Base-by-base conservation (phyloP, 352 stramenopile genomes). In the Elongisporangium prolatum region DNA sequence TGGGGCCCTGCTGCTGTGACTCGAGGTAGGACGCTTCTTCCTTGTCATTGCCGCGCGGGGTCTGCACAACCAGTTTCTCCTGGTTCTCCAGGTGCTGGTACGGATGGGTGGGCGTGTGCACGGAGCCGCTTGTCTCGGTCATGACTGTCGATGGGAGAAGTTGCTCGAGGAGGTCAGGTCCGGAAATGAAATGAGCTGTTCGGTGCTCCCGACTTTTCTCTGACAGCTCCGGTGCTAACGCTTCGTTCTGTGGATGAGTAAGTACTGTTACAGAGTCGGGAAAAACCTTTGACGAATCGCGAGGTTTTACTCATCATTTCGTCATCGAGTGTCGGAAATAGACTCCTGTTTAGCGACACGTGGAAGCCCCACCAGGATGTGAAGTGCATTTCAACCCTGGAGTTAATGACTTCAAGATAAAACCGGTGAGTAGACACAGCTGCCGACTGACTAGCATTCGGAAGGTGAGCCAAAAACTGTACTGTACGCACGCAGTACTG, bases 21-120 rank as follows among this genome's bases (percentile, higher is more conserved):
- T 40, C 28, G 4, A 40, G 28, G 28, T 40, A 40, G 28, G 28
- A 8, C 28, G 28, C 28, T 9, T 67, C 55, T 38, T 76, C 71
- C 60, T 83, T 80, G 61, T 69, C 69, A 25, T 77, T 60, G 48
- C 60, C 65, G 49, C 65, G 69, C 0, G 59, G 54, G 1, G 65
- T 59, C 8, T 61, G 64, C 24, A 72, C 54, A 38, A 75, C 66
- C 24, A 80, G 56, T 17, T 67, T 67, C 25, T 38, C 50, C n/a
- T 63, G 50, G 50, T 63, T 51, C 11, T 66, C 55, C 16, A 56
- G 48, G 44, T 34, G 50, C 38, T 37, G 54, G 54, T 63, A 67
- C 28, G 28, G 5, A 9, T 40, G 28, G 5, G 28, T 40, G 22
- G 50, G 44, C 44, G 25, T 40, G 18, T 54, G 49, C 38, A 48